A percentile compares a stretch with the other conserved stretches of the same genome.
These are phyloP conservation scores for Globisporangium ultimum DNA, from an alignment of 352 stramenopile species.

Conservation along the genomic window DNA sequence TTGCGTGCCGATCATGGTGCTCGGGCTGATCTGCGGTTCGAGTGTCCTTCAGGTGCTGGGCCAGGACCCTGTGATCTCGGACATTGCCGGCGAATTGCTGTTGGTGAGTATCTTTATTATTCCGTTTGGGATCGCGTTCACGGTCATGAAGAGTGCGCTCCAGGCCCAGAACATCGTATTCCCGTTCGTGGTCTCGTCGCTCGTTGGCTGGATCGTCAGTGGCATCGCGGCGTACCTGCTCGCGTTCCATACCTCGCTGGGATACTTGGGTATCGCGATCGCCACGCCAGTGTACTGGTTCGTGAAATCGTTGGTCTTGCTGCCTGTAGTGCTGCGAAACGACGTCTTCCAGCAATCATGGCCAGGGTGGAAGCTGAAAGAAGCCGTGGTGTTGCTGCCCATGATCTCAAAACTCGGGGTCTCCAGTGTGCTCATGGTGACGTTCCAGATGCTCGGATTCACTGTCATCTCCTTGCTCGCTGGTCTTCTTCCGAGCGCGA, in stretches of 20 bases:
- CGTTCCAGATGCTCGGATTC: constrained; percentile 16
- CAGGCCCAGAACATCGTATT: constrained; percentile 64
- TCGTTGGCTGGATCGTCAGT: constrained; percentile 36
- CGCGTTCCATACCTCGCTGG: constrained; percentile 48
- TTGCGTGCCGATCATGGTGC: constrained; percentile 30
- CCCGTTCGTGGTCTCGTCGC: constrained; percentile 40
- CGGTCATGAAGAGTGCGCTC: constrained; percentile 44
- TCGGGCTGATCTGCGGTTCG: constrained; percentile 38
- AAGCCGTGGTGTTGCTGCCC: constrained; percentile 14
- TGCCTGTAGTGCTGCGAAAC: constrained; percentile 16
- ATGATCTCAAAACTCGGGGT: constrained; percentile 12
- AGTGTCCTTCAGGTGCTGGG: constrained; percentile 44
- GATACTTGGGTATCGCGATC: constrained; percentile 54
- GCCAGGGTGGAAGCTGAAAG: constrained; percentile 23
- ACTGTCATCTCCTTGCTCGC: constrained; percentile 14
- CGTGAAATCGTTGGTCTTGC: constrained; percentile 18
- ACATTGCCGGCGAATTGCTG: constrained; percentile 38
- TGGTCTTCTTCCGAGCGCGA: constrained; percentile 19
- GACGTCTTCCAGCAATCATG: constrained; percentile 22
- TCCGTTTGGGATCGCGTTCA: constrained; percentile 45
- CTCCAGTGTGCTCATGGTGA: constrained; percentile 15
- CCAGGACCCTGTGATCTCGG: constrained; percentile 45
- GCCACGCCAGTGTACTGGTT: constrained; percentile 42
- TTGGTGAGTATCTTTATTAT: constrained; percentile 32
- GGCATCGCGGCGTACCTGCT: constrained; percentile 42